These are phyloP conservation scores for Venturia asperata DNA, from an alignment of 2,329 filamentous ascomycete genomes.

Conservation along the genomic window DNA sequence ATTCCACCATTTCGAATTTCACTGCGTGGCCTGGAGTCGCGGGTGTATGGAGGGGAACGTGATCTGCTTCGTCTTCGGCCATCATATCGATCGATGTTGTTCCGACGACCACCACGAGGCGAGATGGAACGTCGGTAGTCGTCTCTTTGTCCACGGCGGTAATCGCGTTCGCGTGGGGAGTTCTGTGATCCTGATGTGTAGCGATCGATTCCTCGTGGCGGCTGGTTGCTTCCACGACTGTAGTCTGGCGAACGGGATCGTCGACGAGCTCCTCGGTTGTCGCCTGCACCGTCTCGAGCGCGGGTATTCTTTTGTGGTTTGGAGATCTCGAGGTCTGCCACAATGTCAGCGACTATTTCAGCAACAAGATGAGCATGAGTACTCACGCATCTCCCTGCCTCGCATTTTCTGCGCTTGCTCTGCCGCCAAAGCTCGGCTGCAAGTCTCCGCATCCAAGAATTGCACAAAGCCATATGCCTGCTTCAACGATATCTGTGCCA, in stretches of 20 bases:
- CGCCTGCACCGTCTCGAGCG: constrained; percentile 37
- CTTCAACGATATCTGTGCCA: constrained; percentile 94
- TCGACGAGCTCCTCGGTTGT: constrained; percentile 38
- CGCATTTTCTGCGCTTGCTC: constrained; percentile 77
- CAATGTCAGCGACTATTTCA: constrained; percentile 31
- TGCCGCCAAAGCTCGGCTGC: constrained; percentile 63
- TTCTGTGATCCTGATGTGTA: constrained; percentile 30
- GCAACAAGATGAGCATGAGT: constrained; percentile 8
- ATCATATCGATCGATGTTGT: constrained; percentile 45
- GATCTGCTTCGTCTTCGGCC: constrained; percentile 53
- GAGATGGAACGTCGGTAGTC: constrained; percentile 28
- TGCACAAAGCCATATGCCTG: constrained; percentile 96
- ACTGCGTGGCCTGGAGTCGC: neutral
- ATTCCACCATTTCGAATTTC: neutral
- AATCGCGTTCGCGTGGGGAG: constrained; percentile 40
- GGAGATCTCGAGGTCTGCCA: constrained; percentile 71
- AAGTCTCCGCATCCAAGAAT: constrained; percentile 71
- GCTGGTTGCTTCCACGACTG: constrained; percentile 42
- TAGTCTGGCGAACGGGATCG: constrained; percentile 60
- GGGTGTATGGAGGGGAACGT: constrained; percentile 50
- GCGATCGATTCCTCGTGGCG: constrained; percentile 42
- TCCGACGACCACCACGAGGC: constrained; percentile 29
- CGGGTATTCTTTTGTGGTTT: constrained; percentile 76
- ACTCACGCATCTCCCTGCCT: constrained; percentile 70
- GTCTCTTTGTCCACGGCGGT: constrained; percentile 31